A percentile compares a stretch with the other conserved stretches of the same genome.
phyloP scores from a whole-genome alignment of 2,329 filamentous ascomycete species.

The Orbilia javanica region DNA sequence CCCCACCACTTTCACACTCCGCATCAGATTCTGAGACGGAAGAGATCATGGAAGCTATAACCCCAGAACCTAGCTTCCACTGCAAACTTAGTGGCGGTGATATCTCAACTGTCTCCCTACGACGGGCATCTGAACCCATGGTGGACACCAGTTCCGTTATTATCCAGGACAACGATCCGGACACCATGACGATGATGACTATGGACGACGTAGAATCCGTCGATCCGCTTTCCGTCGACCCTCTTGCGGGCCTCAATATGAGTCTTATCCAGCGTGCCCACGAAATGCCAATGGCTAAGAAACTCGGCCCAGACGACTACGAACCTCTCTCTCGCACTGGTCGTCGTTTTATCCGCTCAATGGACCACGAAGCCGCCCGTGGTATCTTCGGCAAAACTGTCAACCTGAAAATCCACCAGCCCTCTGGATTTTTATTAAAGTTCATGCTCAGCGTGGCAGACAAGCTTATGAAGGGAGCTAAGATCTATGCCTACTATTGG shows the following conservation, averaged over 20 bases:
- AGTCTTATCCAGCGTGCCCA: conserved; percentile 21
- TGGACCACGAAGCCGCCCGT: conserved; percentile 41
- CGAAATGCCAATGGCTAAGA: conserved; percentile 21
- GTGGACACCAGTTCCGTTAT: conserved; percentile 7
- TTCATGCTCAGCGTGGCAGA: conserved; percentile 50
- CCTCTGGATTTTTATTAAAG: conserved; percentile 24
- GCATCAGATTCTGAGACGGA: conserved; percentile 36
- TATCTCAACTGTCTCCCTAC: not conserved
- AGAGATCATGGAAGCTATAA: conserved; percentile 24
- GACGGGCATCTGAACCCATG: not conserved
- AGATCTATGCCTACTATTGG: conserved; percentile 45
- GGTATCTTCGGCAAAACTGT: conserved; percentile 41
- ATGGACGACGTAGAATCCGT: conserved; percentile 29
- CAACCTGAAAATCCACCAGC: conserved; percentile 41
- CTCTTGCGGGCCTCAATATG: conserved; percentile 16
- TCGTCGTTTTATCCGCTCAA: conserved; percentile 44
- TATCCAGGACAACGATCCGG: conserved; percentile 27
- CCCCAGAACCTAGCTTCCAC: conserved; percentile 20
- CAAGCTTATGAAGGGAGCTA: conserved; percentile 43
- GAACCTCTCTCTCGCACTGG: conserved; percentile 25
- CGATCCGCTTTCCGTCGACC: conserved; percentile 27
- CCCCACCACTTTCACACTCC: conserved; percentile 39
- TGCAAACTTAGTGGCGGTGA: not conserved
- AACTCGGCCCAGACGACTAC: conserved; percentile 9
- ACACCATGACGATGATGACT: conserved; percentile 20